Conservation (phyloP, 164 flowering plant species). For the Litsea cubeba region DNA sequence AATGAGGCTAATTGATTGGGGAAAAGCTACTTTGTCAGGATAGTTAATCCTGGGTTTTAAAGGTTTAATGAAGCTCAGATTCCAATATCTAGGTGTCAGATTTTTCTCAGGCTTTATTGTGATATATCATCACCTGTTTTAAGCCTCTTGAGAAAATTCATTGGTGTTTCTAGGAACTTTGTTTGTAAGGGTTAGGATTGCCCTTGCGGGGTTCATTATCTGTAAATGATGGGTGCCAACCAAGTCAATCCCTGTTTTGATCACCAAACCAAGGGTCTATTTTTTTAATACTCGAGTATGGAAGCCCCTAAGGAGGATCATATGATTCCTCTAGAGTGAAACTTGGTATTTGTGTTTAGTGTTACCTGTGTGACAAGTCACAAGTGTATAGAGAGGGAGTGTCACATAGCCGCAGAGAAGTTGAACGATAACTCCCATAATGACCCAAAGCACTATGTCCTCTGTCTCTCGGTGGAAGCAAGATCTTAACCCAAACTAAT, state of each 20-base stretch:
- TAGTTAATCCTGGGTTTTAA: no score
- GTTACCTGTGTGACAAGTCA: constrained; percentile 69
- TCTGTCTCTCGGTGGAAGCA: constrained; percentile 49
- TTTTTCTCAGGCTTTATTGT: no score
- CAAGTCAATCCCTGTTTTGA: not conserved
- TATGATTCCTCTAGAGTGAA: not conserved
- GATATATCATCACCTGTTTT: no score
- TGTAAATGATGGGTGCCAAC: not conserved
- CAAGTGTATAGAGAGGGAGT: constrained; percentile 63
- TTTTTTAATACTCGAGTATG: not conserved
- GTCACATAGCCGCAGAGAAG: constrained; percentile 67
- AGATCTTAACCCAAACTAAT: constrained; percentile 50
- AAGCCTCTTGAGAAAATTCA: no score
- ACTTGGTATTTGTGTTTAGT: not conserved
- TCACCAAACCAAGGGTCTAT: not conserved
- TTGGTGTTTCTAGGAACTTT: no score
- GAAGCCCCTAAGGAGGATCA: not conserved
- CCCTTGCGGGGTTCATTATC: not conserved
- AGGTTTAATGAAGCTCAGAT: no score
- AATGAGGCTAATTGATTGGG: no score
- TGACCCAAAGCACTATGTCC: constrained; percentile 44
- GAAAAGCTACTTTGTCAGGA: no score
- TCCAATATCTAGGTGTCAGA: no score
- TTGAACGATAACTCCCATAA: constrained; percentile 49
- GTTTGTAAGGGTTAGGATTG: not conserved